Base-by-base conservation (phyloP, 2,329 filamentous ascomycete genomes). In the Elsinoe arachidis region DNA sequence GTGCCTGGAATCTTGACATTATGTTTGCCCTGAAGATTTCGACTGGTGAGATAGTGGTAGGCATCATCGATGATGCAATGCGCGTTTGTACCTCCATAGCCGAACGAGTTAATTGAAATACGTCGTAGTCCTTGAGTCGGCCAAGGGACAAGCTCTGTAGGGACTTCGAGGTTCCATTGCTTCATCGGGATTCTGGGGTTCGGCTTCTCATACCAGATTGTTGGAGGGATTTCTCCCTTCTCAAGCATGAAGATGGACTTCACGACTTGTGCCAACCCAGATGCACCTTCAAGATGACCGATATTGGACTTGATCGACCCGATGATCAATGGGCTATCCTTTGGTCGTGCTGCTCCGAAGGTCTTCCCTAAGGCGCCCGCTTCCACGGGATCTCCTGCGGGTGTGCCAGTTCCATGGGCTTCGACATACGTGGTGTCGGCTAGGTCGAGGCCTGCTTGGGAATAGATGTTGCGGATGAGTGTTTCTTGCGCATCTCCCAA, bases 401-500 rank as follows among this genome's bases (percentile, higher is more conserved):
- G 38, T 10, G 65, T 67, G 5, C 65, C 66, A 37, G 65, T 68
- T 15, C 64, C 64, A 43, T 68, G 66, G 1, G 59, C 59, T 39
- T 68, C 65, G 11, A 65, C 56, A 44, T 60, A 64, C 2, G 35
- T 14, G 12, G 56, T 58, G 0, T 53, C 34, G 3, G 17, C 23
- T 7, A 59, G 58, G 55, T 72, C 65, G 2, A 75, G 66, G 0
- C 70, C 69, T 2, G 69, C 69, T 4, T 61, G 64, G 15, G 54
- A 56, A 60, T 78, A 77, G 0, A 67, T 68, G 0, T 67, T 33
- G 2, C 63, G 61, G 23, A 74, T 72, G 17, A 75, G 58, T 0
- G 60, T 58, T 2, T 61, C 65, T 61, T 78, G 75, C 0, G 73
- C 68, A 3, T 62, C 59, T 3, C 63, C 55, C 19, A 64, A 70